Evolutionary conservation across 148 eudicot species (phyloP).

Genomic region (Rhododendron molle): DNA sequence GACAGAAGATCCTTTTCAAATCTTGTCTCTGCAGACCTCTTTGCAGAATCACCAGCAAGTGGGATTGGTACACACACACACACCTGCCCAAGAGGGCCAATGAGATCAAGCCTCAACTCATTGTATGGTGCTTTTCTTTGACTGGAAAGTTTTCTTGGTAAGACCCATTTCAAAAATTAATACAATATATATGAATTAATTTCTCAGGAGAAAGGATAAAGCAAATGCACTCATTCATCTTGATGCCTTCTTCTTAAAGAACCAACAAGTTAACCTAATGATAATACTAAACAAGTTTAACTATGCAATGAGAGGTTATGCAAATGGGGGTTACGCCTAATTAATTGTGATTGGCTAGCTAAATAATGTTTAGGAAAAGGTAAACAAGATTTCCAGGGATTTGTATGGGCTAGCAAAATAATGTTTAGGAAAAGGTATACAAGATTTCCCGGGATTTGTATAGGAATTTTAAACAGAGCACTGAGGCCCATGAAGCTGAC

Average conservation of each 20-base stretch:
- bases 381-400: not conserved
- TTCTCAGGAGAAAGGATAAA: not conserved
- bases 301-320: not conserved
- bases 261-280: not conserved
- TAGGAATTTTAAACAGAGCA: not conserved
- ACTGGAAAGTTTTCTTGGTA: not conserved
- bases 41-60: not conserved
- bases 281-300: not conserved
- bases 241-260: not conserved
- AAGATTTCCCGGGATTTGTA: not conserved
- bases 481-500: not conserved
- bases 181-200: not conserved
- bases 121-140: not conserved
- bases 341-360: not conserved
- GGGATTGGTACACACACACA: not conserved
- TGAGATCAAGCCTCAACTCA: not conserved
- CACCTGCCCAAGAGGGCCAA: constrained; percentile 2
- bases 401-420: not conserved
- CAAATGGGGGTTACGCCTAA: not conserved
- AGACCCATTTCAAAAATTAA: not conserved
- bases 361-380: not conserved
- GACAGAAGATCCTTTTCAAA: not conserved
- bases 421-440: not conserved
- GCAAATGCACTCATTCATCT: not conserved
- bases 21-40: not conserved